phyloP scores from a whole-genome alignment of 1,284 basidiomycete genomes.

The Austroboletus niveus region DNA sequence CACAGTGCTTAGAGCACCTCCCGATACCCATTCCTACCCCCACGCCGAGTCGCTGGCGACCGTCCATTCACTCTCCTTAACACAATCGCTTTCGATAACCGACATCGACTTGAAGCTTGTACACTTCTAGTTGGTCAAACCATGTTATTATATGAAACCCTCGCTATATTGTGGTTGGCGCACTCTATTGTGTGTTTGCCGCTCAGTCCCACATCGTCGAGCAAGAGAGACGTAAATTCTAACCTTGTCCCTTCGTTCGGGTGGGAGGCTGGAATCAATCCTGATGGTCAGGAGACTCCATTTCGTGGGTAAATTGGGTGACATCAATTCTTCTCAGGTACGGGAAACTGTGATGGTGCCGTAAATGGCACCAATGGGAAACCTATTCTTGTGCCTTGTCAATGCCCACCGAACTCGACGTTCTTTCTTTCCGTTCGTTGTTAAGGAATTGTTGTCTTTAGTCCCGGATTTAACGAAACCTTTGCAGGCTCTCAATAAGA shows the following conservation, averaged over 20 bases:
- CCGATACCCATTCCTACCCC: constrained; percentile 7
- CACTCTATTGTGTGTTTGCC: constrained; percentile 7
- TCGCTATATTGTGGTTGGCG: constrained; percentile 12
- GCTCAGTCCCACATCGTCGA: constrained; percentile 25
- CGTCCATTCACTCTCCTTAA: constrained; percentile 2
- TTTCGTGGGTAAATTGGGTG: neutral
- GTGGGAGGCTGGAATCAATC: constrained; percentile 46
- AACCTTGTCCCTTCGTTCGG: constrained; percentile 56
- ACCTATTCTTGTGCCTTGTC: constrained; percentile 57
- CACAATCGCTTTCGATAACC: neutral
- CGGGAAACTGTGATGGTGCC: constrained; percentile 56
- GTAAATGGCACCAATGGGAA: constrained; percentile 50
- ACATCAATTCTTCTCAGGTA: constrained; percentile 18
- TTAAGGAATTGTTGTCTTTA: neutral
- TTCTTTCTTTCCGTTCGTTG: constrained; percentile 40
- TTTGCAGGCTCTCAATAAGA: constrained; percentile 47
- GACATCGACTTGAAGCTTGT: neutral
- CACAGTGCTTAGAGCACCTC: neutral
- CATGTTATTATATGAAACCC: constrained; percentile 11
- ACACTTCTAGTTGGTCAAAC: neutral
- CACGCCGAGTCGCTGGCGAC: constrained; percentile 22
- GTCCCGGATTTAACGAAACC: constrained; percentile 6
- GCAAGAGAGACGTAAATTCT: constrained; percentile 49
- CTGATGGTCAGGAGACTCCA: constrained; percentile 40
- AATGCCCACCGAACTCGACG: constrained; percentile 55